These are phyloP conservation scores for Cucumis variabilis DNA, from an alignment of 331 rosid species.

Conservation along the genomic window DNA sequence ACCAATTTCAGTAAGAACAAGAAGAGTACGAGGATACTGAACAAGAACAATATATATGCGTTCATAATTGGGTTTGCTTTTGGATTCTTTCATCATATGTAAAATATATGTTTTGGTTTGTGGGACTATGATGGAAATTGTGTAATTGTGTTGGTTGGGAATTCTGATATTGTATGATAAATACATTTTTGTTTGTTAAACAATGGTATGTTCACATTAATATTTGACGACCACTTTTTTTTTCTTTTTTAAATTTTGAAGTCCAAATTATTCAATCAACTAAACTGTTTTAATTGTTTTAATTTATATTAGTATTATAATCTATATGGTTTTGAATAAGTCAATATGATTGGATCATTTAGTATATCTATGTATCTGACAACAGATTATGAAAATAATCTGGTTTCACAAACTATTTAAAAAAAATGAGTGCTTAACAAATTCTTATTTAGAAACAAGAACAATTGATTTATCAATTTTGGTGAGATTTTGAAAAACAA, in stretches of 20 bases:
- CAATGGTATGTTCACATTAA: not conserved
- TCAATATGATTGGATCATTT: no score
- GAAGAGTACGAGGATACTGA: slow-evolving; percentile 44
- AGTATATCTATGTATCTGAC: no score
- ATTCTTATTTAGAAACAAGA: no score
- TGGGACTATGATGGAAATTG: not conserved
- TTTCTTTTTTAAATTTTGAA: no score
- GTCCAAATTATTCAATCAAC: not conserved
- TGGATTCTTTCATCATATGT: not conserved
- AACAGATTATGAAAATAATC: no score
- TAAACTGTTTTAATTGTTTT: not conserved
- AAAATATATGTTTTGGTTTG: not conserved
- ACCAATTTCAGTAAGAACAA: slow-evolving; percentile 66
- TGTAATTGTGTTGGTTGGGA: not conserved
- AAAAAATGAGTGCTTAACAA: no score
- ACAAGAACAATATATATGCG: not conserved
- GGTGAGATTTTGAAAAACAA: no score
- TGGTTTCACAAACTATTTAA: no score
- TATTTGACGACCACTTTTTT: no score
- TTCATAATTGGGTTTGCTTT: not conserved
- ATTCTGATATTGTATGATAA: not conserved
- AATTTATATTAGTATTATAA: not conserved
- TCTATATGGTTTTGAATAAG: not conserved
- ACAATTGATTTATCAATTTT: no score
- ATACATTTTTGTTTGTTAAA: not conserved